Evolutionary conservation across 331 rosid species (phyloP).

Genomic region (Erythrophleum ivorense): DNA sequence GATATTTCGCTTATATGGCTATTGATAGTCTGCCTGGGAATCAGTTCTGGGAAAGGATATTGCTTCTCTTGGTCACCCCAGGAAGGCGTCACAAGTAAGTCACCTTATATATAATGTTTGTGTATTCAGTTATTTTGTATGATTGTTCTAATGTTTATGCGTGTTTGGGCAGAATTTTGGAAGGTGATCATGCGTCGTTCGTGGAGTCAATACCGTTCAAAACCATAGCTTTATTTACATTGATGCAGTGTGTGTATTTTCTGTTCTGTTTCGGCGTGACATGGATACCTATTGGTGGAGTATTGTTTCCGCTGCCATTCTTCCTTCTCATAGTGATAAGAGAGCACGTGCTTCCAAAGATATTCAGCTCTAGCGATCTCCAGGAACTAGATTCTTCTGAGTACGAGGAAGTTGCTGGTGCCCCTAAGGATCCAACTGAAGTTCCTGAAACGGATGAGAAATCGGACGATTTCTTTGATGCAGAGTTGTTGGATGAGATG

Average conservation of each 20-base stretch:
- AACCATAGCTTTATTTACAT: not conserved
- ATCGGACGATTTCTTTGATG: conserved; percentile 14
- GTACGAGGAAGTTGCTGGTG: conserved; percentile 26
- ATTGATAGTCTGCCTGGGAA: conserved; percentile 73
- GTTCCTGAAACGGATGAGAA: not conserved
- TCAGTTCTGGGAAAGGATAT: conserved; percentile 71
- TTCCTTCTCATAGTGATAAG: conserved; percentile 9
- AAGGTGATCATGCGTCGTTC: conserved; percentile 12
- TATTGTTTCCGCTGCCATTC: conserved; percentile 22
- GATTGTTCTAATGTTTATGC: not conserved
- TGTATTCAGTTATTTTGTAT: not conserved
- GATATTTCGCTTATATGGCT: conserved; percentile 73
- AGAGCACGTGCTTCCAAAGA: conserved; percentile 7
- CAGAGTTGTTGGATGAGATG: conserved; percentile 23
- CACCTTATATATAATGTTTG: not conserved
- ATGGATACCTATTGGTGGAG: conserved; percentile 21
- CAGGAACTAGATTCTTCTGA: conserved; percentile 20
- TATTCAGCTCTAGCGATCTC: conserved; percentile 2
- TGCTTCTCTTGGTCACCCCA: conserved; percentile 58
- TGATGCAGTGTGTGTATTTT: not conserved
- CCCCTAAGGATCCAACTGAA: not conserved
- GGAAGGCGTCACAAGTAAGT: conserved; percentile 53
- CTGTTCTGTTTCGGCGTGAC: conserved; percentile 23
- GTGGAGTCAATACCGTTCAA: conserved; percentile 24
- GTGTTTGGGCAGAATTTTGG: conserved; percentile 19